Evolutionary conservation across 768 basidiomycete genomes (phyloP).

Genomic region (Boletus barrowsii): DNA sequence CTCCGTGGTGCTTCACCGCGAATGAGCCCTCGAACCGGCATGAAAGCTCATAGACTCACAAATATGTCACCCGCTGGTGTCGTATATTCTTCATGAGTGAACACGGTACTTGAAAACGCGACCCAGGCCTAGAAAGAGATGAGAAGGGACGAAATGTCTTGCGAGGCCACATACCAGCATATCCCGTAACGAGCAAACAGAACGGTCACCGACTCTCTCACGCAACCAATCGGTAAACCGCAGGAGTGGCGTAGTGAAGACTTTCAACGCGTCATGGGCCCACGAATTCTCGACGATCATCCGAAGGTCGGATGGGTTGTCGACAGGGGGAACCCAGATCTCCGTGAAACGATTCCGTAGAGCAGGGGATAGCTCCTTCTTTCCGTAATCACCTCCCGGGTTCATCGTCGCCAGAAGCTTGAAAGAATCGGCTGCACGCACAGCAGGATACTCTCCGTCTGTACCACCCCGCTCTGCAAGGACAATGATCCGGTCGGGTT

Average conservation of each 20-base stretch:
- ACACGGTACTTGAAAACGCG: slow-evolving; percentile 71
- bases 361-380: slow-evolving; percentile 97
- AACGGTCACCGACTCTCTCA: slow-evolving; percentile 52
- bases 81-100: slow-evolving; percentile 28
- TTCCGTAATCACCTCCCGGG: slow-evolving; percentile 97
- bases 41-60: slow-evolving; percentile 42
- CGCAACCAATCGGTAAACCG: slow-evolving; percentile 84
- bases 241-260: slow-evolving; percentile 61
- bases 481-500: slow-evolving; percentile 82
- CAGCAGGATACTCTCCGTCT: slow-evolving; percentile 60
- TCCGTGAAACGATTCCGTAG: slow-evolving; percentile 97
- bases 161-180: slow-evolving; percentile 59
- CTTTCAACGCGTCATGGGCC: slow-evolving; percentile 49
- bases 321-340: slow-evolving; percentile 93
- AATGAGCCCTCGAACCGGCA: slow-evolving; percentile 10
- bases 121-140: slow-evolving; percentile 75
- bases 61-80: slow-evolving; percentile 57
- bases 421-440: slow-evolving; percentile 68
- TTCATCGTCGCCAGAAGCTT: slow-evolving; percentile 98
- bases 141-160: neutral
- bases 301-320: slow-evolving; percentile 66
- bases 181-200: slow-evolving; percentile 79
- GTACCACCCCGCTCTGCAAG: slow-evolving; percentile 90
- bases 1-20: slow-evolving; percentile 75
- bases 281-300: slow-evolving; percentile 75